phyloP scores from a whole-genome alignment of 169 alveolate genomes.

The Plasmodium vivax region DNA sequence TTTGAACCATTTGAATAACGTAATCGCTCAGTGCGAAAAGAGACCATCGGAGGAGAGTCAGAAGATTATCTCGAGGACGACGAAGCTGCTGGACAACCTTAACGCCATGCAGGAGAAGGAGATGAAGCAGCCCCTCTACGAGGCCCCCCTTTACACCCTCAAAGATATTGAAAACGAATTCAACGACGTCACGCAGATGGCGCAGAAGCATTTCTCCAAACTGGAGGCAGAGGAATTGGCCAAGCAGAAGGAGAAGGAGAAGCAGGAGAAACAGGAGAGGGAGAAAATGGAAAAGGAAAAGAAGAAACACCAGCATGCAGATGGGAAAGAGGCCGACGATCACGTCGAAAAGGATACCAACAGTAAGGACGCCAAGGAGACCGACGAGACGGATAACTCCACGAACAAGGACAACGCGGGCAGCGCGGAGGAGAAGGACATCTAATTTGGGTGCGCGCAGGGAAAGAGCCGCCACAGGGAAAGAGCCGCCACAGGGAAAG shows the following conservation, averaged over 20 bases:
- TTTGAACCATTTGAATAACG: constrained; percentile 60
- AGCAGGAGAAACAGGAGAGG: constrained; percentile 59
- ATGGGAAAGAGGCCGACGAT: background rate
- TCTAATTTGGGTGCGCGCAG: background rate
- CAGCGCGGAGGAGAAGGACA: constrained; percentile 29
- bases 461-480: background rate
- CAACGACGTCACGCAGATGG: constrained; percentile 76
- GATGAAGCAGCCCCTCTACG: constrained; percentile 54
- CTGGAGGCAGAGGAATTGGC: constrained; percentile 74
- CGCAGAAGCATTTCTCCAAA: constrained; percentile 70
- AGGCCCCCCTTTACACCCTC: constrained; percentile 76
- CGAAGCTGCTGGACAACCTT: background rate
- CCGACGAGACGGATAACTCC: constrained; percentile 28
- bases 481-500: background rate
- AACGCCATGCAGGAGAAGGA: constrained; percentile 74
- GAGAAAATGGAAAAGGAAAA: constrained; percentile 71
- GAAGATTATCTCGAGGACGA: constrained; percentile 68
- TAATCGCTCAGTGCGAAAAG: constrained; percentile 75
- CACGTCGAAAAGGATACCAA: constrained; percentile 9
- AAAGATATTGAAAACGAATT: constrained; percentile 76
- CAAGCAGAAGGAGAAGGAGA: constrained; percentile 46
- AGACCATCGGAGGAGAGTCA: constrained; percentile 77
- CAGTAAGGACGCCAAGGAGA: background rate
- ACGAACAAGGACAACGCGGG: constrained; percentile 22
- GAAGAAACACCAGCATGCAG: constrained; percentile 19